Evolutionary conservation across 1,284 basidiomycete genomes (phyloP).

Genomic region (Apiotrichum sp.): DNA sequence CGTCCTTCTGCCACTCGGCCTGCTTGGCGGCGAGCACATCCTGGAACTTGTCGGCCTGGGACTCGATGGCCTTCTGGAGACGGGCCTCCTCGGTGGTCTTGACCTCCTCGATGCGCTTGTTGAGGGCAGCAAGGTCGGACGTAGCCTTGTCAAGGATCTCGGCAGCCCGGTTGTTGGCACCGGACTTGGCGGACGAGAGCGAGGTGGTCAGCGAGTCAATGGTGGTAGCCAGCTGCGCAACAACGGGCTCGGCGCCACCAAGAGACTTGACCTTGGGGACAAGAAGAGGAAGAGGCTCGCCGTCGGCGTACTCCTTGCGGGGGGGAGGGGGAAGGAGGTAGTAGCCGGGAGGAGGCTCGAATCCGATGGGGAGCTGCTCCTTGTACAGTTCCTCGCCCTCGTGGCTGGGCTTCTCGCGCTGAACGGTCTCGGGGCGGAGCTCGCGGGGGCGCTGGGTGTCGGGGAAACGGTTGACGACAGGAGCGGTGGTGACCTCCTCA

Average conservation of each 20-base stretch:
- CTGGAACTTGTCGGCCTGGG: constrained; percentile 78
- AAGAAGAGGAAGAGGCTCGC: constrained; percentile 61
- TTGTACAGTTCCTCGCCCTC: constrained; percentile 57
- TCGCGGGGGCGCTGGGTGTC: constrained; percentile 32
- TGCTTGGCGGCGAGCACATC: constrained; percentile 74
- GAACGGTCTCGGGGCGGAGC: constrained; percentile 44
- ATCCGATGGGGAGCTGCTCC: constrained; percentile 73
- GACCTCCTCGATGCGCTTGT: constrained; percentile 68
- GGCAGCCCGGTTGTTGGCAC: constrained; percentile 58
- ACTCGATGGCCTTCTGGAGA: constrained; percentile 72
- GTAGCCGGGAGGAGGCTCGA: constrained; percentile 85
- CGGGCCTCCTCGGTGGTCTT: constrained; percentile 72
- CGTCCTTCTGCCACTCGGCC: constrained; percentile 76
- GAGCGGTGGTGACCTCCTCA: constrained; percentile 15
- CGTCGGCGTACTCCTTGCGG: constrained; percentile 20
- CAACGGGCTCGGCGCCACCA: constrained; percentile 74
- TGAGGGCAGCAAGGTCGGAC: constrained; percentile 74
- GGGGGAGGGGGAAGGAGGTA: constrained; percentile 42
- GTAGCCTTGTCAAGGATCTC: constrained; percentile 57
- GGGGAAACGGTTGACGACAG: constrained; percentile 16
- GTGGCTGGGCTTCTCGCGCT: constrained; percentile 32
- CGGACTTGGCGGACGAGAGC: constrained; percentile 60
- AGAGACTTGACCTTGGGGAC: constrained; percentile 74
- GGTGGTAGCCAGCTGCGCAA: constrained; percentile 83
- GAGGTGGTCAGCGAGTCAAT: constrained; percentile 89